A percentile compares a stretch with the other conserved stretches of the same genome.
Evolutionary conservation across 345 rosid genomes (phyloP).

Genomic region (Hibiscus tridactylites): DNA sequence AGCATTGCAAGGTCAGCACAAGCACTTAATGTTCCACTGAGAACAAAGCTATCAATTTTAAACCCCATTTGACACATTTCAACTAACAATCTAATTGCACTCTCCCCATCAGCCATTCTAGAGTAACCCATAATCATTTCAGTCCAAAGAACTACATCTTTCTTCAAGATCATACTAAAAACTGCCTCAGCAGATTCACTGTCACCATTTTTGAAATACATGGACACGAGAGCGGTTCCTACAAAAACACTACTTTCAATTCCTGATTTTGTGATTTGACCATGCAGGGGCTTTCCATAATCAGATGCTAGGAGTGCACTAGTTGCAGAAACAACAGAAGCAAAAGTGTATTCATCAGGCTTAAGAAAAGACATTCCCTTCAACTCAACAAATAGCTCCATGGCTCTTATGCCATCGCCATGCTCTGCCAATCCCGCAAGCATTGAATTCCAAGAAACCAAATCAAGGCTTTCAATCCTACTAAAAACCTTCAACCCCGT

Average conservation of each 20-base stretch:
- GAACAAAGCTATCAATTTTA: constrained; percentile 53
- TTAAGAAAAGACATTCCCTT: constrained; percentile 26
- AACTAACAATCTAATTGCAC: constrained; percentile 41
- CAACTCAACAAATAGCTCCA: constrained; percentile 42
- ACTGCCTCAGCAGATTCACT: constrained; percentile 41
- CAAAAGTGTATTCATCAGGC: constrained; percentile 77
- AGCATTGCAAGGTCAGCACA: constrained; percentile 67
- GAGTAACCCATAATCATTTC: constrained; percentile 77
- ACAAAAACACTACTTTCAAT: constrained; percentile 44
- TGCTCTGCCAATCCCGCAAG: constrained; percentile 59
- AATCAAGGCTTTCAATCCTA: constrained; percentile 36
- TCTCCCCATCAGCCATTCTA: constrained; percentile 52
- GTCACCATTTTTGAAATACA: constrained; percentile 64
- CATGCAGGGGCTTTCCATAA: constrained; percentile 60
- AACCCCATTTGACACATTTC: constrained; percentile 46
- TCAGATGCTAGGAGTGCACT: constrained; percentile 23
- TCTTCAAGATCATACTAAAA: constrained; percentile 38
- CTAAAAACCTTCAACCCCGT: constrained; percentile 39
- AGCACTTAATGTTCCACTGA: constrained; percentile 65
- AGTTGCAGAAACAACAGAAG: constrained; percentile 56
- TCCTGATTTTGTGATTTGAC: constrained; percentile 48
- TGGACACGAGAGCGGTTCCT: constrained; percentile 57
- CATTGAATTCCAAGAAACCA: constrained; percentile 85
- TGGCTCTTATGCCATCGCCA: constrained; percentile 47
- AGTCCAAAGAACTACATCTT: constrained; percentile 81